Base-by-base conservation (phyloP, 306 rosid species). In the Fragaria vesca region DNA sequence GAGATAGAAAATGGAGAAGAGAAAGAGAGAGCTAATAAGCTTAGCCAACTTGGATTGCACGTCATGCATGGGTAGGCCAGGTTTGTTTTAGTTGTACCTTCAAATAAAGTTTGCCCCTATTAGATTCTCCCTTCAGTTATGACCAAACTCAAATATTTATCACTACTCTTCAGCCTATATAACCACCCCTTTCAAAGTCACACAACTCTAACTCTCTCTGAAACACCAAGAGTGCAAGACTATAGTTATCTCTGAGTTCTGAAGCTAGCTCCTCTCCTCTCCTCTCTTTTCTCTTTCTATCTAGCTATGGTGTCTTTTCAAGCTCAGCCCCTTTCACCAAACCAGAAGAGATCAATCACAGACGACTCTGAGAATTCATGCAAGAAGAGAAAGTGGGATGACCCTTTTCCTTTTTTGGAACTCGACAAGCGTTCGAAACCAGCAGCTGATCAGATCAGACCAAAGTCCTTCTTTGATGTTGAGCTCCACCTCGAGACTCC, bases 341-440 rank as follows among this genome's bases (percentile, higher is more conserved):
- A 69, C 69, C 93, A 86, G 21, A 79, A 73, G 61, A 71, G 62
- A 69, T 77, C 82, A 73, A 82, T 80, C 55, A 75, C 88, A 45
- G 90, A 86, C 12, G 91, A 86, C 12, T 73, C 85, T 4, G 89
- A 88, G 80, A 61, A 81, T 66, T 79, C 87, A 2, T 82, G 92
- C 9, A 89, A 82, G 84, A 93, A 90, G 86, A 87, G 96, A 78
- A 93, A 89, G 79, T 82, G 88, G 81, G 93, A 87, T 61, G 90
- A 83, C 4, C 72, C 66, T 6, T 74, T 32, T 48, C 42, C 30
- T 3, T 65, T 76, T 75, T 58, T 76, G 7, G 65, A 83, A 45
- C 79, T 87, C 79, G 86, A 76, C 63, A 84, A 86, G 73, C 86
- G 83, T 40, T 72, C 86, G 0, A 87, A 75, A 72, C 51, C 74